Evolutionary conservation across 495 filamentous ascomycete species (phyloP).

Genomic region (Penicillium daleae): DNA sequence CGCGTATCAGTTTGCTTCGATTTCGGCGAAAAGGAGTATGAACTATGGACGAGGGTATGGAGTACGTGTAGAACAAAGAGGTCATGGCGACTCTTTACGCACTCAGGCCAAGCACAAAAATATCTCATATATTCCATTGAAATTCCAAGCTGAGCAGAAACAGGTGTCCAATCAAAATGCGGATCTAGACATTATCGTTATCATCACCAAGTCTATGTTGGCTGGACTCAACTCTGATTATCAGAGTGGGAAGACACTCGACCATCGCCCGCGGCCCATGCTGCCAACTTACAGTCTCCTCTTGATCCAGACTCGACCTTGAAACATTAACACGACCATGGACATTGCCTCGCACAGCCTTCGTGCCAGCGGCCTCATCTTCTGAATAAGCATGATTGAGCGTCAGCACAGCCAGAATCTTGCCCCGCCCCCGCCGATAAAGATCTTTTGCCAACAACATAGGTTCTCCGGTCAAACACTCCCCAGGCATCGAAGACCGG

Average conservation of each 20-base stretch:
- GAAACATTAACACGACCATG: slow-evolving; percentile 26
- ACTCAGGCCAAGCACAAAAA: too few species aligned
- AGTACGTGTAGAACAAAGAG: not conserved
- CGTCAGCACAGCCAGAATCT: slow-evolving; percentile 52
- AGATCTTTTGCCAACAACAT: slow-evolving; percentile 54
- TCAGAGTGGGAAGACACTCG: not conserved
- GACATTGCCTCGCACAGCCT: slow-evolving; percentile 46
- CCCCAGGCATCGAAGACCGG: slow-evolving; percentile 34
- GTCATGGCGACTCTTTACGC: too few species aligned
- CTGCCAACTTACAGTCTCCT: slow-evolving; percentile 28
- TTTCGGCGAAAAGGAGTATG: too few species aligned
- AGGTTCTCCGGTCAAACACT: slow-evolving; percentile 54
- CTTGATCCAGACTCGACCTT: slow-evolving; percentile 6
- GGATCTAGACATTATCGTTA: not conserved
- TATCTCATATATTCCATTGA: not conserved
- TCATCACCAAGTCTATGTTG: not conserved
- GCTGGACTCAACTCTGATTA: not conserved
- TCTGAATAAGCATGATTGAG: slow-evolving; percentile 53
- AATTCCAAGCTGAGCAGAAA: not conserved
- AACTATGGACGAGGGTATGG: too few species aligned
- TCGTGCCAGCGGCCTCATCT: slow-evolving; percentile 39
- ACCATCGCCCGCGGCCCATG: not conserved
- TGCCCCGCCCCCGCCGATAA: slow-evolving; percentile 48
- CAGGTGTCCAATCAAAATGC: not conserved
- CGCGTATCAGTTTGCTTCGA: not conserved